These are phyloP conservation scores for Raffaelea albimanens DNA, from an alignment of 2,329 filamentous ascomycete species.

Conservation along the genomic window DNA sequence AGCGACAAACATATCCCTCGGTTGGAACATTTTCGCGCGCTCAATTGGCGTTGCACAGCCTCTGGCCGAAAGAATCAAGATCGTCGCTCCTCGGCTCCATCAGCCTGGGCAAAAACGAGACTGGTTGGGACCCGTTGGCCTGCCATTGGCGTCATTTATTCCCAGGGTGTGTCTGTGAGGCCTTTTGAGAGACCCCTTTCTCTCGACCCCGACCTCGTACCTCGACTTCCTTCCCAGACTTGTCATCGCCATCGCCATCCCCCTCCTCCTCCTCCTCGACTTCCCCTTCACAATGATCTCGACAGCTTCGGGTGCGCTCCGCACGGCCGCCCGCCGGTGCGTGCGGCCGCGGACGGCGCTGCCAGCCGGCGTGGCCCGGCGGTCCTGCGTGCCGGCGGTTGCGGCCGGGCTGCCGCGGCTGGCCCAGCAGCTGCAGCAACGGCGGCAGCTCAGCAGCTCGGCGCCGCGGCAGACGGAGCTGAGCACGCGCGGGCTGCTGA, in stretches of 20 bases:
- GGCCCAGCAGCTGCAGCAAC: conserved; percentile 14
- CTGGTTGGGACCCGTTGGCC: no score
- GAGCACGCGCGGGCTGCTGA: conserved; percentile 69
- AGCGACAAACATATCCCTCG: no score
- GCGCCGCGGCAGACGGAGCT: conserved; percentile 33
- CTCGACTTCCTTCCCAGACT: background rate
- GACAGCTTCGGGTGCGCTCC: conserved; percentile 29
- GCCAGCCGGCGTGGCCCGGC: background rate
- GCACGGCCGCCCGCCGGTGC: conserved; percentile 33
- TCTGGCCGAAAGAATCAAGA: no score
- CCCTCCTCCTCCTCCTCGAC: background rate
- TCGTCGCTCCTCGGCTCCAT: no score
- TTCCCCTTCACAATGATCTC: conserved; percentile 28
- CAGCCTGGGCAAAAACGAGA: no score
- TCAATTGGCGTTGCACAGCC: no score
- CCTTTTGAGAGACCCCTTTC: no score
- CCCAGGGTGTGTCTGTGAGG: no score
- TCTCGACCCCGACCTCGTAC: no score
- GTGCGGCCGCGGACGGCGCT: conserved; percentile 19
- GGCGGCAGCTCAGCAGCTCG: conserved; percentile 26
- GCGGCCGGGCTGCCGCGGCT: background rate
- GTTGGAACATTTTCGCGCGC: no score
- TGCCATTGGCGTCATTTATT: no score
- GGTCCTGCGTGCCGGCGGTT: background rate
- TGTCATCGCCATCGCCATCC: background rate